Evolutionary conservation across 345 rosid genomes (phyloP).

Genomic region (Reutealis trisperma): DNA sequence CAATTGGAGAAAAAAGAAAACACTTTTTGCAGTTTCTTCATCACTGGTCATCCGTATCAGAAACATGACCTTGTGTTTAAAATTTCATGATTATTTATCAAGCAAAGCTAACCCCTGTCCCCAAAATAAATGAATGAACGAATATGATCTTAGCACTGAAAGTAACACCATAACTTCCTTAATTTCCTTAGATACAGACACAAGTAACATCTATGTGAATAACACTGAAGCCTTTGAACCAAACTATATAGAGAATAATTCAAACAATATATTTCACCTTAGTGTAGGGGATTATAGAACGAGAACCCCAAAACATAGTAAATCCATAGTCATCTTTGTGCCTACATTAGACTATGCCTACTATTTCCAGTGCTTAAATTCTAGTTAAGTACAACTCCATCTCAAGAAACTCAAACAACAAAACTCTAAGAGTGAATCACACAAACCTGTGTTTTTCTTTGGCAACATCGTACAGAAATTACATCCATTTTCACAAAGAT

Average conservation of each 20-base stretch:
- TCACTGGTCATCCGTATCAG: neutral
- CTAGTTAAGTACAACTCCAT: neutral
- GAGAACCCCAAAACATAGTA: neutral
- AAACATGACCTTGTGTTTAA: neutral
- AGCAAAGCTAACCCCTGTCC: neutral
- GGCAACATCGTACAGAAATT: too few relatives aligned
- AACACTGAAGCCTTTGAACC: neutral
- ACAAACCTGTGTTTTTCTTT: too few relatives aligned
- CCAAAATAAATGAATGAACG: neutral
- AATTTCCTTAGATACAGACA: neutral
- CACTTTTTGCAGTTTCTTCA: neutral
- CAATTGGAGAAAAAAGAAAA: neutral
- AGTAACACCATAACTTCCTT: neutral
- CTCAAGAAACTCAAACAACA: neutral
- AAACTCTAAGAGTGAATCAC: neutral
- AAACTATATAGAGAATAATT: neutral
- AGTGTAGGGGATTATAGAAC: neutral
- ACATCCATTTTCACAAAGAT: neutral
- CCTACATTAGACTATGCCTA: neutral
- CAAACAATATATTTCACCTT: neutral
- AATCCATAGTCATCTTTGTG: neutral
- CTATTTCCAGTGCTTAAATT: neutral
- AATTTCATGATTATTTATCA: neutral
- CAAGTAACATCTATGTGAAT: neutral
- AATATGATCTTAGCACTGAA: neutral